Conservation (phyloP, 169 alveolate genomes). For the Eimeria praecox region DNA sequence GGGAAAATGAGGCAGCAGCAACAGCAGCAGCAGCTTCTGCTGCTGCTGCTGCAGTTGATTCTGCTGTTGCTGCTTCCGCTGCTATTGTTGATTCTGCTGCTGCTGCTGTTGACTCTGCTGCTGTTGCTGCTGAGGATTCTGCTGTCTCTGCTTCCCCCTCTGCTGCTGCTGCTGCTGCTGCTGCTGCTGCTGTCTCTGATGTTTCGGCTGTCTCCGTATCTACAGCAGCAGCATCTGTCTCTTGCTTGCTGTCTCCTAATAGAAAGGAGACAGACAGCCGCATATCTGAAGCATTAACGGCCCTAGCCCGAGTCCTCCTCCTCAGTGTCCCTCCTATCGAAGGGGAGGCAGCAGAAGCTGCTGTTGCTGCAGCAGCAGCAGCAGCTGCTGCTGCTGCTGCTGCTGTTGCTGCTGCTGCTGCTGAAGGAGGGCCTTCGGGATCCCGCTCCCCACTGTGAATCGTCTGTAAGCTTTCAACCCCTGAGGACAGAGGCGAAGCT, state of each 20-base stretch:
- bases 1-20: neutral
- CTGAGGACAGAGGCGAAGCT: too few relatives aligned
- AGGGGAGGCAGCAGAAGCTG: neutral
- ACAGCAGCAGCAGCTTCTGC: neutral
- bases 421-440: too few relatives aligned
- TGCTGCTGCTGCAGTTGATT: neutral
- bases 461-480: too few relatives aligned
- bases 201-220: slow-evolving; percentile 16
- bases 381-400: neutral
- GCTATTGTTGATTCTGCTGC: too few relatives aligned
- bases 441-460: too few relatives aligned
- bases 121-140: neutral
- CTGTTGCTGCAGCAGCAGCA: neutral
- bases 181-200: neutral
- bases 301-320: neutral
- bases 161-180: neutral
- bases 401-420: neutral
- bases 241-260: neutral
- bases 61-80: too few relatives aligned
- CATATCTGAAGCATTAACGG: neutral
- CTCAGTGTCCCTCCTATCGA: slow-evolving; percentile 6
- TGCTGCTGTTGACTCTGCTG: too few relatives aligned
- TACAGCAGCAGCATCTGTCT: neutral
- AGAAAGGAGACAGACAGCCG: neutral
- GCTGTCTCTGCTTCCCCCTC: slow-evolving; percentile 13